phyloP scores from a whole-genome alignment of 306 rosid species.

The Coriaria nepalensis region DNA sequence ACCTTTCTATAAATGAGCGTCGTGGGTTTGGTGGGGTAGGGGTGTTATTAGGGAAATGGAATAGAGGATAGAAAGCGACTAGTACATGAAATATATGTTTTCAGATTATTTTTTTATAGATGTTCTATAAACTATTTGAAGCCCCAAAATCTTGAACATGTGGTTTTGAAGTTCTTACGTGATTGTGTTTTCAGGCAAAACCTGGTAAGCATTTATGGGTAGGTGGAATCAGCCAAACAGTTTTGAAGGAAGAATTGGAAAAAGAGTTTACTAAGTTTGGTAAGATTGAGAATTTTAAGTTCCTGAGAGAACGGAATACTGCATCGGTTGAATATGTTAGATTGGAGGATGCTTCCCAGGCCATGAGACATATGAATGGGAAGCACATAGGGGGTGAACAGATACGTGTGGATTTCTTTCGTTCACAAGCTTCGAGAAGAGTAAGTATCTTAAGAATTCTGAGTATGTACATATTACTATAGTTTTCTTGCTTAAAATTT shows the following conservation, averaged over 20 bases:
- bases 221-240: slow-evolving; percentile 80
- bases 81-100: too few relatives aligned
- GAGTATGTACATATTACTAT: not conserved
- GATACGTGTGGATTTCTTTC: slow-evolving; percentile 82
- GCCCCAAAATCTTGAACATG: not conserved
- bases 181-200: slow-evolving; percentile 56
- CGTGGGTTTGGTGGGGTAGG: too few relatives aligned
- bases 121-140: slow-evolving; percentile 3
- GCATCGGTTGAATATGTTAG: slow-evolving; percentile 77
- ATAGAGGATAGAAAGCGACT: too few relatives aligned
- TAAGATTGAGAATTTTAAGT: slow-evolving; percentile 72
- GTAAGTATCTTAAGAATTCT: slow-evolving; percentile 27
- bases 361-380: slow-evolving; percentile 83
- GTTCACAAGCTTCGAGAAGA: slow-evolving; percentile 59
- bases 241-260: slow-evolving; percentile 73
- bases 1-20: too few relatives aligned
- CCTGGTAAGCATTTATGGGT: slow-evolving; percentile 85
- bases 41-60: too few relatives aligned
- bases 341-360: slow-evolving; percentile 79
- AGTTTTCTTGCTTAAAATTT: too few relatives aligned
- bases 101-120: too few relatives aligned
- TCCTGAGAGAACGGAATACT: slow-evolving; percentile 73
- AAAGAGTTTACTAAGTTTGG: slow-evolving; percentile 75
- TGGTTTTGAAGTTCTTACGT: slow-evolving; percentile 8
- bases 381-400: slow-evolving; percentile 79